phyloP scores from a whole-genome alignment of 768 basidiomycete species.

The Rubroboletus pulcherrimus region DNA sequence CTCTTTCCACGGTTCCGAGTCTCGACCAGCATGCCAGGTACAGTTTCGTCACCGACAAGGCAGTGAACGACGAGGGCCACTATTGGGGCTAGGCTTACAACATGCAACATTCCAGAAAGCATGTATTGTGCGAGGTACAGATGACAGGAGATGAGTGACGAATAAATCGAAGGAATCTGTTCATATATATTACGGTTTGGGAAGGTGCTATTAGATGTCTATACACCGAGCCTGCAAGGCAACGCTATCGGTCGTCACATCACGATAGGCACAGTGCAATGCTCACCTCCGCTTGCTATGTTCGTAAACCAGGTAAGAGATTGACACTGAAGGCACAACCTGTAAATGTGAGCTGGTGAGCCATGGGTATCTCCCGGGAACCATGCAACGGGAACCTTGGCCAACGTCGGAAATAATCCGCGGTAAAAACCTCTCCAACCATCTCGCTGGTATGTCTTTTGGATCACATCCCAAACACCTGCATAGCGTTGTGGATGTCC shows the following conservation, averaged over 20 bases:
- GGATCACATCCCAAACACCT: slow-evolving; percentile 81
- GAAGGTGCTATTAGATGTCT: slow-evolving; percentile 22
- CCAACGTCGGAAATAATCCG: slow-evolving; percentile 86
- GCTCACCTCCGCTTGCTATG: slow-evolving; percentile 75
- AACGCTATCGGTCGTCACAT: slow-evolving; percentile 1
- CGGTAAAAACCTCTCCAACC: slow-evolving; percentile 95
- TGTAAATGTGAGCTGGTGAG: slow-evolving; percentile 27
- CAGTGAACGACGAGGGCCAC: neutral
- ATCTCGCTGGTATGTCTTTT: slow-evolving; percentile 76
- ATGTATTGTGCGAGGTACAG: slow-evolving; percentile 28
- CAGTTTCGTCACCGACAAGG: neutral
- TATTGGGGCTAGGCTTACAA: slow-evolving; percentile 1
- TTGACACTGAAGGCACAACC: slow-evolving; percentile 96
- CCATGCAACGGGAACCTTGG: slow-evolving; percentile 56
- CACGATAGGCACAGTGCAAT: neutral
- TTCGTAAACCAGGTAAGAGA: slow-evolving; percentile 94
- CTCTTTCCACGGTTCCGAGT: slow-evolving; percentile 45
- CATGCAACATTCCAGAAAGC: slow-evolving; percentile 10
- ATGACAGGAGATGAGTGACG: slow-evolving; percentile 21
- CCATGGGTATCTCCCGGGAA: neutral
- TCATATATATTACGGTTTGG: slow-evolving; percentile 20
- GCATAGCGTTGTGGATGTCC: slow-evolving; percentile 91
- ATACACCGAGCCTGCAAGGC: slow-evolving; percentile 56
- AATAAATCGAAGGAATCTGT: slow-evolving; percentile 25
- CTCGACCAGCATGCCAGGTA: neutral